phyloP scores from a whole-genome alignment of 2,329 filamentous ascomycete species.

The Aspergillus calidoustus region DNA sequence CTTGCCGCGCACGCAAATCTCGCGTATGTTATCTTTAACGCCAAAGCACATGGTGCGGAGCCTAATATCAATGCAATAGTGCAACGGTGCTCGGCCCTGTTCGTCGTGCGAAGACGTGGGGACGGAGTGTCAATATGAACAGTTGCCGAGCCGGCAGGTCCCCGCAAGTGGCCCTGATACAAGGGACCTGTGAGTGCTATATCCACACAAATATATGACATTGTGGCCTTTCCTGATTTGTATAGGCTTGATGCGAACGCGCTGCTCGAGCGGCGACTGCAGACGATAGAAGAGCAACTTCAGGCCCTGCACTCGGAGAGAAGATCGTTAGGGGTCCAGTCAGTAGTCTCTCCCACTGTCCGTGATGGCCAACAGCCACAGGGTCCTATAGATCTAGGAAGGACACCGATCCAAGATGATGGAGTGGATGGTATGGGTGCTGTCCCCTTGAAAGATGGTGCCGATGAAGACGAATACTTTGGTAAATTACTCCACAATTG shows the following conservation, averaged over 20 bases:
- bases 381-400: background rate
- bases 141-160: slow-evolving; percentile 2
- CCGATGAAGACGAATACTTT: slow-evolving; percentile 33
- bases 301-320: background rate
- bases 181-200: background rate
- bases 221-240: background rate
- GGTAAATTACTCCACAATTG: slow-evolving; percentile 8
- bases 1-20: slow-evolving; percentile 21
- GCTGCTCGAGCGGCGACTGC: slow-evolving; percentile 4
- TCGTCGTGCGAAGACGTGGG: slow-evolving; percentile 21
- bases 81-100: slow-evolving; percentile 18
- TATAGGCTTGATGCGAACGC: slow-evolving; percentile 2
- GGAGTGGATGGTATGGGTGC: slow-evolving; percentile 21
- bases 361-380: background rate
- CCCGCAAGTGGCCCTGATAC: background rate
- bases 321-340: background rate
- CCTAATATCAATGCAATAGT: slow-evolving; percentile 7
- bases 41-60: background rate
- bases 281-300: slow-evolving; percentile 8
- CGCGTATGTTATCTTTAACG: slow-evolving; percentile 13
- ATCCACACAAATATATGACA: background rate
- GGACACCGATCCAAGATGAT: slow-evolving; percentile 3
- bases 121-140: slow-evolving; percentile 19
- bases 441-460: slow-evolving; percentile 18
- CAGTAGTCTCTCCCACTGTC: background rate